phyloP scores from a whole-genome alignment of 2,329 filamentous ascomycete species.

The Colletotrichum abscissum region DNA sequence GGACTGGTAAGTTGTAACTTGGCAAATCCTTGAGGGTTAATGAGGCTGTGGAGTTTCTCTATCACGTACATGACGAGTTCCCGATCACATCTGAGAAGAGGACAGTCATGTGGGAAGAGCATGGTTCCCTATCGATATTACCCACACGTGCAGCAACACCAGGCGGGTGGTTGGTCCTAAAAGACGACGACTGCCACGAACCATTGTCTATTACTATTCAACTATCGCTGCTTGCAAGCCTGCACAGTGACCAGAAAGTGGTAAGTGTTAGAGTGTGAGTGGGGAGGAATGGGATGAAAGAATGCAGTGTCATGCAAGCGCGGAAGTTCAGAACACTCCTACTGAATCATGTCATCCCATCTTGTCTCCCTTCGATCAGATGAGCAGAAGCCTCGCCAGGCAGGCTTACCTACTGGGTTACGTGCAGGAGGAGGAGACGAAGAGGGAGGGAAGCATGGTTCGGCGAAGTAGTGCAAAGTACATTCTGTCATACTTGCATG shows the following conservation, averaged over 20 bases:
- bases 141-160: constrained; percentile 29
- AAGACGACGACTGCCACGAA: neutral
- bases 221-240: neutral
- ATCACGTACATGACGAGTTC: neutral
- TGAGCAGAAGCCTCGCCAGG: neutral
- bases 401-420: neutral
- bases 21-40: neutral
- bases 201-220: neutral
- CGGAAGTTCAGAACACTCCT: constrained; percentile 1
- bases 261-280: neutral
- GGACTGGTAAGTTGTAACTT: neutral
- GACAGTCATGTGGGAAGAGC: neutral
- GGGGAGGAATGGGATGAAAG: neutral
- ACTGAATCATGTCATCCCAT: constrained; percentile 19
- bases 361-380: neutral
- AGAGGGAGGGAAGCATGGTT: neutral
- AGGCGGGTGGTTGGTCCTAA: constrained; percentile 6
- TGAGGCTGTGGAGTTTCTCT: neutral
- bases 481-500: neutral
- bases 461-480: neutral
- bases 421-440: too few relatives aligned
- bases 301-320: constrained; percentile 21
- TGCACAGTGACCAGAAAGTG: too few relatives aligned
- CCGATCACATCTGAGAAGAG: constrained; percentile 20
- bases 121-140: constrained; percentile 10